Evolutionary conservation across 108 stramenopile species (phyloP), one percentile per base, ranked within the genome.

Genomic region (Aureococcus anophagefferens): DNA sequence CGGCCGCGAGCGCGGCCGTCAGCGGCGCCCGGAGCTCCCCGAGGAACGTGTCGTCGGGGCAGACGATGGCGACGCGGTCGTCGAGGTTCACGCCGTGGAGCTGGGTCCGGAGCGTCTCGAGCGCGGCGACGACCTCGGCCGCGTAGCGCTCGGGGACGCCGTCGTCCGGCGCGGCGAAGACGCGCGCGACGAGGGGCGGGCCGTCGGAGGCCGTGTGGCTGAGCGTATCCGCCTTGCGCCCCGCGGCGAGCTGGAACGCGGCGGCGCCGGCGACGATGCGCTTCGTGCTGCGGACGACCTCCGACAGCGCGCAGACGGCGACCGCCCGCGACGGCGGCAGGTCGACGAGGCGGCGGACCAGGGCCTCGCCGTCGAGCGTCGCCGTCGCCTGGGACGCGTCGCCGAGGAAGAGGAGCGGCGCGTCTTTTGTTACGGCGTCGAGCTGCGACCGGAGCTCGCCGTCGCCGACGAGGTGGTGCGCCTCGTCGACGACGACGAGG

Each of bases 391-490:
- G 51, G 25, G 51, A 59, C 7, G 25, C 51, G 51, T 59, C 51
- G 21, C 21, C 51, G 51, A 59, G 51, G 25, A 59, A 59, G 21
- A 59, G 25, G 21, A 59, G 51, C 17, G 7, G 4, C 51, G 14
- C 17, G 17, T 59, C 51, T n/a, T n/a, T n/a, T n/a, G n/a, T n/a
- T n/a, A 59, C 7, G 7, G 1, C 25, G 7, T 18, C 51, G 51
- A 59, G 51, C 51, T 59, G 7, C 21, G 21, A 25, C 25, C 51
- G 51, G 3, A 59, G 51, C 51, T 3, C 1, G 51, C 21, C 17
- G 51, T 59, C 51, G 51, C 51, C 51, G 21, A 25, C 51, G 51
- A 59, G 51, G 51, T 59, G 51, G 51, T 59, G 51, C 51, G 51
- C 51, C 25, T 59, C 51, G 25, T 59, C 51, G 51, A 59, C 51